phyloP scores from a whole-genome alignment of 1,139 yeast genomes.

The Candida tetrigidarum region DNA sequence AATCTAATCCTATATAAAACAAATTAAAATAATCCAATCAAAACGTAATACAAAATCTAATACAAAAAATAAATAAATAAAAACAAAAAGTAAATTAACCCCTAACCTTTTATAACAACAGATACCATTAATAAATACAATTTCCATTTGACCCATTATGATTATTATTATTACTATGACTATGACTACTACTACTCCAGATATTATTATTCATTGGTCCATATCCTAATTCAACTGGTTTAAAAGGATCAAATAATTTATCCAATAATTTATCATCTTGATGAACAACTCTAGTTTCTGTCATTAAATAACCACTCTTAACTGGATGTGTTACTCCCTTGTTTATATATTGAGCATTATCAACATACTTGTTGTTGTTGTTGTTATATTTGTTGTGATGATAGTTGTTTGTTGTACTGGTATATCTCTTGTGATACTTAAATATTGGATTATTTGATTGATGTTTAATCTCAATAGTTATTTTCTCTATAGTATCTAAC shows the following conservation, averaged over 20 bases:
- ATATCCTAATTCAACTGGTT: constrained; percentile 21
- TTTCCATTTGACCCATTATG: constrained; percentile 1
- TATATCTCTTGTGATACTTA: constrained; percentile 9
- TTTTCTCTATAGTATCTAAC: constrained; percentile 34
- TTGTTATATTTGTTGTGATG: constrained; percentile 8
- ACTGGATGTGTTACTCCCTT: not conserved
- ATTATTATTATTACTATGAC: not conserved
- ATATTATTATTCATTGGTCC: constrained; percentile 9
- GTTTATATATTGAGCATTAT: not conserved
- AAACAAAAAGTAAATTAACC: not conserved
- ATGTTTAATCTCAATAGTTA: constrained; percentile 33
- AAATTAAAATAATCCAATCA: no score
- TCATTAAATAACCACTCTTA: not conserved
- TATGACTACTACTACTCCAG: constrained; percentile 8
- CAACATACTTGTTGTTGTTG: not conserved
- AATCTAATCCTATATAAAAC: no score
- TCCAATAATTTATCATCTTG: not conserved
- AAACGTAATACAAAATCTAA: no score
- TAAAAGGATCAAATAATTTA: constrained; percentile 26
- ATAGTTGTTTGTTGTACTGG: not conserved
- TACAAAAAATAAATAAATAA: not conserved
- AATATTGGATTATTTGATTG: constrained; percentile 26
- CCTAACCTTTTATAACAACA: not conserved
- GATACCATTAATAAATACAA: not conserved
- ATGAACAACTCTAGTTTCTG: not conserved